Conservation (phyloP, 805 yeast genomes). For the Torulaspora delbrueckii region DNA sequence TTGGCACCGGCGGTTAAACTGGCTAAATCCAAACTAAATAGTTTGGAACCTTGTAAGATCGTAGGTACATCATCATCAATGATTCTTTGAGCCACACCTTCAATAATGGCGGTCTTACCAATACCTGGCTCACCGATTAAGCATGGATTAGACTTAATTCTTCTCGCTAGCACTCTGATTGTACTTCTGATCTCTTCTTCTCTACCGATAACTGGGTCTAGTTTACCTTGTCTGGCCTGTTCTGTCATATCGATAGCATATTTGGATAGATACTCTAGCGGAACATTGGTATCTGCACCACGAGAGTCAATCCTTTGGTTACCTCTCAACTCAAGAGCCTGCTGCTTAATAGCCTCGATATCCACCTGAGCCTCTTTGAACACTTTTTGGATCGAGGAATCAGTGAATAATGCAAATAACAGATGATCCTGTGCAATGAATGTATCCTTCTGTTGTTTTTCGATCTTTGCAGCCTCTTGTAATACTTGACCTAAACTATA, state of each 20-base stretch:
- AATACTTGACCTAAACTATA: conserved; percentile 73
- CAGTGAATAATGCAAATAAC: conserved; percentile 78
- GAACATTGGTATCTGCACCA: conserved; percentile 84
- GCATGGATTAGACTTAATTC: conserved; percentile 95
- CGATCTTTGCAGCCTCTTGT: conserved; percentile 68
- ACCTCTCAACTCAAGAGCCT: conserved; percentile 79
- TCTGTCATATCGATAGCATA: conserved; percentile 94
- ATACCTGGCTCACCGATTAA: conserved; percentile 99
- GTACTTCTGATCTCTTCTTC: conserved; percentile 97
- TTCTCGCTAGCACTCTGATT: conserved; percentile 90
- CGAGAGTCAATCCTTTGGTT: conserved; percentile 88
- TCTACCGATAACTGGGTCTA: conserved; percentile 98
- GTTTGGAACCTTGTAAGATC: conserved; percentile 71
- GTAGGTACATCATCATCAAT: conserved; percentile 93
- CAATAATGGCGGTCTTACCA: conserved; percentile 96
- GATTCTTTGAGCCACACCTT: conserved; percentile 97
- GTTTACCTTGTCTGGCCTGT: conserved; percentile 86
- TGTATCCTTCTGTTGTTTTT: conserved; percentile 82
- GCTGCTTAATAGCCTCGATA: conserved; percentile 66
- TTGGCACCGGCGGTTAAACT: conserved; percentile 98
- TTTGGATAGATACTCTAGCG: conserved; percentile 77
- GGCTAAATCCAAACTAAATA: conserved; percentile 89
- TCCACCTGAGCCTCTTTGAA: conserved; percentile 70
- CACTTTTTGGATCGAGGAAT: conserved; percentile 59
- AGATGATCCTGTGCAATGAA: conserved; percentile 94